These are phyloP conservation scores for Saxophila tyrrhenica DNA, from an alignment of 495 filamentous ascomycete species.

Conservation along the genomic window DNA sequence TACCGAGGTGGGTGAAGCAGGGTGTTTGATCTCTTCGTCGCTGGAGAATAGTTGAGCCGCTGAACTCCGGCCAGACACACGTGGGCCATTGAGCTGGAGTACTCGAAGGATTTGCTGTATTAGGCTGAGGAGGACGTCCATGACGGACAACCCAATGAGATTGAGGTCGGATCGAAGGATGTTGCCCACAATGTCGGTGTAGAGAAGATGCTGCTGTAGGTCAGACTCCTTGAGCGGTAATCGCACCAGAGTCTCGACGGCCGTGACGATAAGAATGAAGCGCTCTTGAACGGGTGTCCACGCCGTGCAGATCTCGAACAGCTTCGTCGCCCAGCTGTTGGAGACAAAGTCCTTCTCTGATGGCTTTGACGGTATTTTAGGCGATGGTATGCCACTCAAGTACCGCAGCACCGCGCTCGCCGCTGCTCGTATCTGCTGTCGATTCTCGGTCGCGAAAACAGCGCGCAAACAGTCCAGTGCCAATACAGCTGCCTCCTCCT, in stretches of 20 bases:
- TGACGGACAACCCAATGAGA: slow-evolving; percentile 85
- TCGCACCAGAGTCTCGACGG: slow-evolving; percentile 60
- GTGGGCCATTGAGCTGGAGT: slow-evolving; percentile 48
- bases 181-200: slow-evolving; percentile 63
- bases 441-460: slow-evolving; percentile 65
- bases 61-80: slow-evolving; percentile 4
- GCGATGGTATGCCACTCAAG: slow-evolving; percentile 41
- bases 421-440: slow-evolving; percentile 63
- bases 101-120: slow-evolving; percentile 66
- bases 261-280: slow-evolving; percentile 69
- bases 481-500: slow-evolving; percentile 72
- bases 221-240: slow-evolving; percentile 54
- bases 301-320: slow-evolving; percentile 49
- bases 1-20: background rate
- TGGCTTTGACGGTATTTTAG: slow-evolving; percentile 5
- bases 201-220: slow-evolving; percentile 55
- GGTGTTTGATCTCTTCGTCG: slow-evolving; percentile 23
- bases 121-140: slow-evolving; percentile 76
- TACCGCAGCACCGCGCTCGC: slow-evolving; percentile 61
- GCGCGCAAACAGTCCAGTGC: slow-evolving; percentile 72
- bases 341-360: slow-evolving; percentile 22
- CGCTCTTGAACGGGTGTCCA: slow-evolving; percentile 81
- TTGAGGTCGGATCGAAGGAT: slow-evolving; percentile 80
- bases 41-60: background rate
- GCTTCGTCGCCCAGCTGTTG: slow-evolving; percentile 63